Conservation (phyloP, 202 grass and related monocot species). For the Elaeis oleifera region DNA sequence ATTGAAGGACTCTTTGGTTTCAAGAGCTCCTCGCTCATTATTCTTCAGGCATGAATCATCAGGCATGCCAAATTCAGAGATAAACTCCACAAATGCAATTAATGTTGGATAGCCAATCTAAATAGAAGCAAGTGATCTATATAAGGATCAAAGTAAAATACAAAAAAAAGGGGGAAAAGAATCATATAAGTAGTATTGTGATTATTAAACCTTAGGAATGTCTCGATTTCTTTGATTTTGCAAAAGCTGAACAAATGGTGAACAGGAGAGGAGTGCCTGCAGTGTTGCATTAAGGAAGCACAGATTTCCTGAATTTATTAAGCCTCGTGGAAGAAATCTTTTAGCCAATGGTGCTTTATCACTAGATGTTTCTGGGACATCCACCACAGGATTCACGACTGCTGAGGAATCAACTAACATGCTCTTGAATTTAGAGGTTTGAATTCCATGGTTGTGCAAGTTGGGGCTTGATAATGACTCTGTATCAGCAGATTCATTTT, state of each 20-base stretch:
- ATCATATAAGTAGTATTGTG: not conserved
- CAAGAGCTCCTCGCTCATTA: slow-evolving; percentile 37
- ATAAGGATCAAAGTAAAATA: slow-evolving; percentile 13
- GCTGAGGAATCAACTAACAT: slow-evolving; percentile 20
- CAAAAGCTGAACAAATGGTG: slow-evolving; percentile 67
- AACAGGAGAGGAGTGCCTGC: slow-evolving; percentile 79
- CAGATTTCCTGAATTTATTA: slow-evolving; percentile 90
- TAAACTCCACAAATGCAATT: slow-evolving; percentile 70
- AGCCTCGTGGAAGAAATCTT: slow-evolving; percentile 58
- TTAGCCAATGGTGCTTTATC: slow-evolving; percentile 34
- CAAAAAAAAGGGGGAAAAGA: not conserved
- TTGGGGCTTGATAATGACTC: slow-evolving; percentile 9
- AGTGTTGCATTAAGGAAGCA: slow-evolving; percentile 95
- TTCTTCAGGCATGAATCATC: slow-evolving; percentile 46
- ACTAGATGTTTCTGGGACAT: slow-evolving; percentile 22
- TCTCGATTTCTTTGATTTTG: slow-evolving; percentile 44
- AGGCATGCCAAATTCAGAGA: slow-evolving; percentile 66
- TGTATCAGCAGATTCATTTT: slow-evolving; percentile 20
- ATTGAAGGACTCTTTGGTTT: slow-evolving; percentile 57
- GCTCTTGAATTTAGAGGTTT: slow-evolving; percentile 30
- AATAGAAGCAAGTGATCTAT: slow-evolving; percentile 22
- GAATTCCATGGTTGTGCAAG: slow-evolving; percentile 20
- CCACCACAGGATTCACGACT: slow-evolving; percentile 27
- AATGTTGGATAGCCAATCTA: slow-evolving; percentile 74
- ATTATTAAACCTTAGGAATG: slow-evolving; percentile 57